Conservation (phyloP, 2,329 filamentous ascomycete species). For the Fusarium luffae region DNA sequence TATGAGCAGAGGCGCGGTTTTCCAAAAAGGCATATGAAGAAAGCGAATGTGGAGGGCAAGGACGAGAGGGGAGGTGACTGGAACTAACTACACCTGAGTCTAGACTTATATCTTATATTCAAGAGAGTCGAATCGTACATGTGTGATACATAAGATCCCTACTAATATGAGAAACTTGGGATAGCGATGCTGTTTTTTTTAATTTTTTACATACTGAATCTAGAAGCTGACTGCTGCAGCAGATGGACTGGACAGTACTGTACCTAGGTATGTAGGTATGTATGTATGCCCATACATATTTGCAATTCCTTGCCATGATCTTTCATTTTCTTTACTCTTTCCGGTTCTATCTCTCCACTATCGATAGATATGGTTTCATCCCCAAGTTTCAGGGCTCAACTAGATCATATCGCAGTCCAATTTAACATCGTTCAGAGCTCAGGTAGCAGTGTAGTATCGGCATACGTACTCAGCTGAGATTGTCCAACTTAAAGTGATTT, state of each 20-base stretch:
- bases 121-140: slow-evolving; percentile 5
- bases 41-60: neutral
- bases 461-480: neutral
- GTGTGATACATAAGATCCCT: neutral
- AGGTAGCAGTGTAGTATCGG: slow-evolving; percentile 17
- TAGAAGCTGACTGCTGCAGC: neutral
- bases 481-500: slow-evolving; percentile 3
- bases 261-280: neutral
- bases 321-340: slow-evolving; percentile 29
- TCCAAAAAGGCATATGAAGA: neutral
- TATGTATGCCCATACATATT: neutral
- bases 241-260: neutral
- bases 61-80: neutral
- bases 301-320: slow-evolving; percentile 10
- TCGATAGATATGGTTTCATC: slow-evolving; percentile 22
- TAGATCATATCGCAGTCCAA: slow-evolving; percentile 16
- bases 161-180: neutral
- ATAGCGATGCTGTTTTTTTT: neutral
- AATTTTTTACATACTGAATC: neutral
- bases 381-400: slow-evolving; percentile 30
- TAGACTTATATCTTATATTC: slow-evolving; percentile 1
- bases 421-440: slow-evolving; percentile 8
- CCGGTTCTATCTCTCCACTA: slow-evolving; percentile 9
- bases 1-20: neutral
- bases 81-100: neutral